These are phyloP conservation scores for Lactuca saligna DNA, from an alignment of 129 eudicot species.

Conservation along the genomic window DNA sequence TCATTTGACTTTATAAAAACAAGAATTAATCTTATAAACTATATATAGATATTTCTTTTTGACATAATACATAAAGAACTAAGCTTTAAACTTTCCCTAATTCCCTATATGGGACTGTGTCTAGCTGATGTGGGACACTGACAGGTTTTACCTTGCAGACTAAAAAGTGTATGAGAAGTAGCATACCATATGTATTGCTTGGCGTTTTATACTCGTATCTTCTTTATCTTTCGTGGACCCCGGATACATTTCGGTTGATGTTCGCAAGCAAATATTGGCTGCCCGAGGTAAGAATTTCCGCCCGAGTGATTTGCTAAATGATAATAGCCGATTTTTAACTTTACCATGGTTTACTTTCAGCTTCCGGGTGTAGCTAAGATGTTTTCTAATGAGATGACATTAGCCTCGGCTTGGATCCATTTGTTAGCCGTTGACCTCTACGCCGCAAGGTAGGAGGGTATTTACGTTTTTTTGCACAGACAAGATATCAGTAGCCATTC, in stretches of 20 bases:
- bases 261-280: conserved; percentile 90
- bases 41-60: too few species aligned
- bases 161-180: conserved; percentile 67
- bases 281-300: conserved; percentile 68
- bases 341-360: conserved; percentile 39
- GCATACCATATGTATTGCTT: conserved; percentile 67
- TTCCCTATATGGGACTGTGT: too few species aligned
- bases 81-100: too few species aligned
- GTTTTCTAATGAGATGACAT: conserved; percentile 91
- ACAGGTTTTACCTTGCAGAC: conserved; percentile 49
- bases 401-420: conserved; percentile 99
- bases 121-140: too few species aligned
- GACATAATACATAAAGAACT: too few species aligned
- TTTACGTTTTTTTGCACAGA: conserved; percentile 1
- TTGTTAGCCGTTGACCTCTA: conserved; percentile 78
- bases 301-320: background rate
- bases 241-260: conserved; percentile 76
- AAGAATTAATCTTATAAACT: too few species aligned
- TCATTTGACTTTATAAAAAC: background rate
- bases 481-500: too few species aligned
- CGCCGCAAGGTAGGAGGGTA: conserved; percentile 72
- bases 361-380: conserved; percentile 87
- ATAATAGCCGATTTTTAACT: background rate
- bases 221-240: conserved; percentile 90
- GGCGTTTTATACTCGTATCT: conserved; percentile 79